These are phyloP conservation scores for Hypoxylon sp. DNA, from an alignment of 2,329 filamentous ascomycete species.

Conservation along the genomic window DNA sequence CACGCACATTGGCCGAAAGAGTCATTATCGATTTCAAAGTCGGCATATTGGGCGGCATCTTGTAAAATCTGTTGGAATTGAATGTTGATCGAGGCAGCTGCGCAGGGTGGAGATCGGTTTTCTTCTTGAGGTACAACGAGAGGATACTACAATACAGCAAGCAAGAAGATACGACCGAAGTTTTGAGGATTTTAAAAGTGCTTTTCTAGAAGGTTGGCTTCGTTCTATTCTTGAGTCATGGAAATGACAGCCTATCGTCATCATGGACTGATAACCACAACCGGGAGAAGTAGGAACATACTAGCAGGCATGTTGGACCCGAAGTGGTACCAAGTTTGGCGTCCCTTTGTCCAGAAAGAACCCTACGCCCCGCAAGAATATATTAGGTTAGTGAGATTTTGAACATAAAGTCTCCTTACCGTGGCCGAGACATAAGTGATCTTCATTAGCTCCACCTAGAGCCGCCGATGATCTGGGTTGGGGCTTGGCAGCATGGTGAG, in stretches of 20 bases:
- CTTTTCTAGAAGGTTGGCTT: neutral
- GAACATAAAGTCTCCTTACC: neutral
- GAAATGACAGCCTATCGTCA: constrained; percentile 6
- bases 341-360: neutral
- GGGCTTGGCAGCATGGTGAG: constrained; percentile 3
- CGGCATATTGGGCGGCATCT: constrained; percentile 24
- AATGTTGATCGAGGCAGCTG: neutral
- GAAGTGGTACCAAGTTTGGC: neutral
- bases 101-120: neutral
- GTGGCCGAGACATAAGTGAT: neutral
- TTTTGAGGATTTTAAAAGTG: constrained; percentile 2
- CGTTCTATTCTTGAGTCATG: neutral
- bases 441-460: constrained; percentile 19
- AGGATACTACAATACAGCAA: neutral
- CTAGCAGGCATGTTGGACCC: constrained; percentile 5
- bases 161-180: neutral
- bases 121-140: neutral
- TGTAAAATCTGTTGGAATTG: neutral
- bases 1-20: constrained; percentile 15
- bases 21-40: constrained; percentile 25
- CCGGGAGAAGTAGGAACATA: constrained; percentile 3
- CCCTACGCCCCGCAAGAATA: too few relatives aligned
- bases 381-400: neutral
- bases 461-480: constrained; percentile 8
- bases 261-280: constrained; percentile 1